A percentile compares a stretch with the other conserved stretches of the same genome.
phyloP scores from a whole-genome alignment of 163 green algal species.

The Scenedesmus sp. region DNA sequence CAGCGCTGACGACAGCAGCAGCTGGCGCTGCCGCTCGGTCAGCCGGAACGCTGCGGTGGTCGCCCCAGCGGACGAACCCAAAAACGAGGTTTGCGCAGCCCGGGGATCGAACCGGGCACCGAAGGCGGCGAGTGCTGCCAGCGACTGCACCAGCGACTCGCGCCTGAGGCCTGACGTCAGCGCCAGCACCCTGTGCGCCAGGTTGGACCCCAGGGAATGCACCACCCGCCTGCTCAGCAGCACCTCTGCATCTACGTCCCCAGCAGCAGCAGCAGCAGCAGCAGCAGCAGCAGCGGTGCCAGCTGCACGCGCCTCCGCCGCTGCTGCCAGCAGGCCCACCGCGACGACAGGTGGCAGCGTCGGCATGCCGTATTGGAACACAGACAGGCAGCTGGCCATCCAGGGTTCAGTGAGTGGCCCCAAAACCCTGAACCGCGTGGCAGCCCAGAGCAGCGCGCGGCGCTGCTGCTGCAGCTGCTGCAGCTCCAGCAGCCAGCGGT shows the following conservation, averaged over 20 bases:
- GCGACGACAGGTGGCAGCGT: neutral
- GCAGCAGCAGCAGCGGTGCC: slow-evolving; percentile 21
- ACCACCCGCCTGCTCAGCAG: neutral
- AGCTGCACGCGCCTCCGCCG: neutral
- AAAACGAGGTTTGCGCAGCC: neutral
- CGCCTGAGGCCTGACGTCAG: neutral
- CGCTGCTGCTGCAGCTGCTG: slow-evolving; percentile 42
- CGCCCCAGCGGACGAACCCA: neutral
- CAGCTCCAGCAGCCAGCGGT: neutral
- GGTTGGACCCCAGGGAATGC: neutral
- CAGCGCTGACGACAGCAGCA: slow-evolving; percentile 10
- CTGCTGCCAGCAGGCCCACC: slow-evolving; percentile 16
- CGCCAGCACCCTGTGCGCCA: slow-evolving; percentile 6
- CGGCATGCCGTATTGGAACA: neutral
- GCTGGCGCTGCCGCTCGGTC: neutral
- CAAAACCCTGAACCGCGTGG: slow-evolving; percentile 22
- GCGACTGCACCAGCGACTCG: neutral
- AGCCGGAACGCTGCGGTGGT: neutral
- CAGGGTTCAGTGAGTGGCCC: neutral
- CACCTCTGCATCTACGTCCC: neutral
- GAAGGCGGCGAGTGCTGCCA: neutral
- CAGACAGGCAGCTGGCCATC: slow-evolving; percentile 30
- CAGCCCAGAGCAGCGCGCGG: slow-evolving; percentile 24
- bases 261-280: slow-evolving; percentile 11
- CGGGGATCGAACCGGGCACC: neutral